A percentile compares a stretch with the other conserved stretches of the same genome.
These are phyloP conservation scores for Coemansia sp. DNA, from an alignment of 192 early-diverging fungal genomes.

Conservation along the genomic window DNA sequence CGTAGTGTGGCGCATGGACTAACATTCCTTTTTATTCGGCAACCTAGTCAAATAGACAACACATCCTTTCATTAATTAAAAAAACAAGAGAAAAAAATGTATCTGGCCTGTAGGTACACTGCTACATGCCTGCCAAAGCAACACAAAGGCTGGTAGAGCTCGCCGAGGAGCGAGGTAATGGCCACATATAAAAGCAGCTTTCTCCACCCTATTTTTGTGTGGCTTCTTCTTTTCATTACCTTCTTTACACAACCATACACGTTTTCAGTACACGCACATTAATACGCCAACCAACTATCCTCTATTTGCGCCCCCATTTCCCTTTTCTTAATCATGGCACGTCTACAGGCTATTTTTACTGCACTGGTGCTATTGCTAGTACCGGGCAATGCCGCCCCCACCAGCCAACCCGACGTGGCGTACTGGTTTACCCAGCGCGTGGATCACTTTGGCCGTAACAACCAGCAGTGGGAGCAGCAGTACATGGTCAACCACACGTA, in stretches of 20 bases:
- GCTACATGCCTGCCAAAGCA: neutral
- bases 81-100: neutral
- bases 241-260: neutral
- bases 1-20: neutral
- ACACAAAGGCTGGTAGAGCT: neutral
- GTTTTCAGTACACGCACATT: too few species aligned
- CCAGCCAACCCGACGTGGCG: neutral
- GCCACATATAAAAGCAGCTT: neutral
- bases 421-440: slow-evolving; percentile 27
- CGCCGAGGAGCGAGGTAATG: neutral
- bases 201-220: neutral
- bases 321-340: neutral
- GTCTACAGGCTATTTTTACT: neutral
- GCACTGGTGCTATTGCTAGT: neutral
- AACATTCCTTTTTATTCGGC: neutral
- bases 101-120: too few species aligned
- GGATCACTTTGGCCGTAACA: slow-evolving; percentile 25
- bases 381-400: neutral
- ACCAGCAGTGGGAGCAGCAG: slow-evolving; percentile 16
- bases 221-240: neutral
- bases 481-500: slow-evolving; percentile 23
- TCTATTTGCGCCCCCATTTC: neutral
- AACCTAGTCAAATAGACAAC: neutral
- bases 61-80: neutral
- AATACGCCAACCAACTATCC: neutral